Conservation (phyloP, 2,329 filamentous ascomycete genomes). For the Rasamsonia emersonii region DNA sequence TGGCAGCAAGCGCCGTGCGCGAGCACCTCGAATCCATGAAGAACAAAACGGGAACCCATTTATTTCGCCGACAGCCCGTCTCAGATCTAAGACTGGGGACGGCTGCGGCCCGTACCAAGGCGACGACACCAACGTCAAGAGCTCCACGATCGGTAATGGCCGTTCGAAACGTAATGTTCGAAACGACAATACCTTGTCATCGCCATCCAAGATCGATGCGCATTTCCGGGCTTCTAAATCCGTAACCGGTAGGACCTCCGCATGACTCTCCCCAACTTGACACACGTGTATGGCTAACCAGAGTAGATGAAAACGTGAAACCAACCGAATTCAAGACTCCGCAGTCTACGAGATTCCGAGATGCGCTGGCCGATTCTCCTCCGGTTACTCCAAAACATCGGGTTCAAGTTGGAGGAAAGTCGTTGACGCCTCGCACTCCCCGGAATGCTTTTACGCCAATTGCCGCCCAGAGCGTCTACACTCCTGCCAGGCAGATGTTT, state of each 20-base stretch:
- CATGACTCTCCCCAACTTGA: constrained; percentile 1
- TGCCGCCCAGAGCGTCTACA: constrained; percentile 68
- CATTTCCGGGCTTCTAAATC: constrained; percentile 34
- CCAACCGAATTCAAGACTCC: constrained; percentile 38
- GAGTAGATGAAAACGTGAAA: constrained; percentile 36
- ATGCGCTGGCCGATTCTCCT: constrained; percentile 61
- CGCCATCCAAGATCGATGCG: constrained; percentile 40
- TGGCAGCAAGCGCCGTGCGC: constrained; percentile 41
- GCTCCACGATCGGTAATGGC: constrained; percentile 22
- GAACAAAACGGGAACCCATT: constrained; percentile 23
- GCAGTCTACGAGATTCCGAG: constrained; percentile 55
- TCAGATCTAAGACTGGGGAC: constrained; percentile 29
- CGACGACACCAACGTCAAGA: constrained; percentile 16
- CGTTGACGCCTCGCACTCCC: constrained; percentile 70
- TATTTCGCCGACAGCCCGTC: constrained; percentile 20
- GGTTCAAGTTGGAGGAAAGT: constrained; percentile 65
- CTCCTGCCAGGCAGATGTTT: constrained; percentile 79
- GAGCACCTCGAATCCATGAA: constrained; percentile 32
- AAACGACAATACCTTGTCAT: constrained; percentile 34
- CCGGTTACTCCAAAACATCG: constrained; percentile 77
- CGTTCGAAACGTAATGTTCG: constrained; percentile 42
- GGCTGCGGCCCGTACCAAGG: constrained; percentile 18
- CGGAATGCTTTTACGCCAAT: constrained; percentile 62
- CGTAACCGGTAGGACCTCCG: constrained; percentile 22
- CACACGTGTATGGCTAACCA: constrained; percentile 1